These are phyloP conservation scores for Aureobasidium musti DNA, from an alignment of 2,329 filamentous ascomycete species.

Conservation along the genomic window DNA sequence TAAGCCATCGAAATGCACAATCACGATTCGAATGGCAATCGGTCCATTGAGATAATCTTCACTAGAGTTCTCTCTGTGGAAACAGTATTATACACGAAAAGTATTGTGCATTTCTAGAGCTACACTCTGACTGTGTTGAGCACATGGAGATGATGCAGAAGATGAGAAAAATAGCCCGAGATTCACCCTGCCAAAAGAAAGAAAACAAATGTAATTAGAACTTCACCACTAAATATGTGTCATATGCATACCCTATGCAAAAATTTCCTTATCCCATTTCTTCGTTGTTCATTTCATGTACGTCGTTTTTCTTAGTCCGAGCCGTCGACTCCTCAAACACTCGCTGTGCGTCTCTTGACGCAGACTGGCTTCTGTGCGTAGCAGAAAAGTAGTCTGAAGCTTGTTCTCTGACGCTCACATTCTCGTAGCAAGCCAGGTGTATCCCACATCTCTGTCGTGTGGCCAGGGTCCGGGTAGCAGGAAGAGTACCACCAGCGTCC, in stretches of 20 bases:
- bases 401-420: conserved; percentile 83
- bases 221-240: not conserved
- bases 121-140: too few relatives aligned
- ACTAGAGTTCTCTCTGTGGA: too few relatives aligned
- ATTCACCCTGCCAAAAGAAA: not conserved
- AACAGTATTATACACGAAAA: too few relatives aligned
- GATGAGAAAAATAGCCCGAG: too few relatives aligned
- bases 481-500: conserved; percentile 95
- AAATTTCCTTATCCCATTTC: not conserved
- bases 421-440: conserved; percentile 75
- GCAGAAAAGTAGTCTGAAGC: conserved; percentile 86
- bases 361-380: conserved; percentile 76
- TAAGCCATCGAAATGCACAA: not conserved
- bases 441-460: conserved; percentile 68
- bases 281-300: conserved; percentile 14
- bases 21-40: too few relatives aligned
- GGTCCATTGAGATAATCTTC: too few relatives aligned
- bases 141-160: too few relatives aligned
- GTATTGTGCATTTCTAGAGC: too few relatives aligned
- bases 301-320: not conserved
- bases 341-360: conserved; percentile 51
- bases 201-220: not conserved
- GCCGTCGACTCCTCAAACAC: conserved; percentile 45
- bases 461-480: conserved; percentile 74
- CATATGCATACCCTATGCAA: not conserved